Percentiles rank a stretch among this genome's conserved stretches.
Conservation (phyloP, 805 yeast genomes). For the Limtongia smithiae region DNA sequence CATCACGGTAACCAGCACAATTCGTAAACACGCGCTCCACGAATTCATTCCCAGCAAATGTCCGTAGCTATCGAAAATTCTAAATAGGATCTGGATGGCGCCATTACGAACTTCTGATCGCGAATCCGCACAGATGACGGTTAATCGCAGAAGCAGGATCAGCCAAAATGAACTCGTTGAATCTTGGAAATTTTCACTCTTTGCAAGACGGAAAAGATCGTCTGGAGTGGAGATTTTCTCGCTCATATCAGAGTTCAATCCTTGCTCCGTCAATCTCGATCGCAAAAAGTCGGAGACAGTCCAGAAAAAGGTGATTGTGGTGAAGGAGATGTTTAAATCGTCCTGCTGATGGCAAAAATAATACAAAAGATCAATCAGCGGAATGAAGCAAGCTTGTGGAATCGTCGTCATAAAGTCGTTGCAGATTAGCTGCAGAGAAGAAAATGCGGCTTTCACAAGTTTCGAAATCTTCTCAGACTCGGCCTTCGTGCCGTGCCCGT, state of each 20-base stretch:
- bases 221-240: conserved; percentile 16
- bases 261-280: conserved; percentile 26
- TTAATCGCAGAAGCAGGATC: conserved; percentile 57
- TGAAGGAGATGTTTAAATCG: conserved; percentile 84
- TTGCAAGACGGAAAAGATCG: conserved; percentile 14
- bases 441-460: conserved; percentile 56
- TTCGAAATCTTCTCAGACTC: conserved; percentile 18
- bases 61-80: conserved; percentile 73
- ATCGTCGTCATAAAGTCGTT: conserved; percentile 77
- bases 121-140: conserved; percentile 58
- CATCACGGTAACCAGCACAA: conserved; percentile 52
- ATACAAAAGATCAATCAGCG: conserved; percentile 66
- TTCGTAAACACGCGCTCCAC: conserved; percentile 66
- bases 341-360: conserved; percentile 66
- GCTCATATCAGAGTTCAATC: conserved; percentile 20
- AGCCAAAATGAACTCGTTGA: conserved; percentile 50
- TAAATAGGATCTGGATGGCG: conserved; percentile 81
- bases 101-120: conserved; percentile 86
- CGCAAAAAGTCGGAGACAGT: conserved; percentile 73
- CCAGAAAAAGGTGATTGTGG: conserved; percentile 92
- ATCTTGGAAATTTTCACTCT: conserved; percentile 8
- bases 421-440: conserved; percentile 73
- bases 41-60: conserved; percentile 45
- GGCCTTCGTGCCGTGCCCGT: conserved; percentile 6
- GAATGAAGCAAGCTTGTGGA: conserved; percentile 61